These are phyloP conservation scores for Podospora australis DNA, from an alignment of 495 filamentous ascomycete species.

Conservation along the genomic window DNA sequence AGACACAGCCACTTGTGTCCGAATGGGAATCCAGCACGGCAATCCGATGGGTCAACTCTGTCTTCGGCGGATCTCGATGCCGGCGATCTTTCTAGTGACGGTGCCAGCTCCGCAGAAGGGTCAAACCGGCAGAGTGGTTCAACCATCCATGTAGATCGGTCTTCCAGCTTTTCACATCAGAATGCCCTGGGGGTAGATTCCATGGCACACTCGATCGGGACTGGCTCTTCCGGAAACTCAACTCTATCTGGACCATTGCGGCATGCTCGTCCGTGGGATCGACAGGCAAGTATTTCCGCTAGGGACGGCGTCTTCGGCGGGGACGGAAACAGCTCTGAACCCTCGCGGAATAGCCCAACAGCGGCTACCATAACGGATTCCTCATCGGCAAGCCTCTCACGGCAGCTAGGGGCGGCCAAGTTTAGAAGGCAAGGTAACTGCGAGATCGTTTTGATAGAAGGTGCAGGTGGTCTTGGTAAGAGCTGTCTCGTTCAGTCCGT, in stretches of 20 bases:
- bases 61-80: slow-evolving; percentile 54
- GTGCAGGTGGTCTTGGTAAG: slow-evolving; percentile 74
- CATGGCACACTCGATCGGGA: slow-evolving; percentile 15
- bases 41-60: slow-evolving; percentile 48
- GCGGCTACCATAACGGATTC: slow-evolving; percentile 21
- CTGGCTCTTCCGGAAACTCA: slow-evolving; percentile 2
- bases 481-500: slow-evolving; percentile 74
- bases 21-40: slow-evolving; percentile 38
- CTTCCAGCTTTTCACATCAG: slow-evolving; percentile 30
- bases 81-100: slow-evolving; percentile 45
- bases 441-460: slow-evolving; percentile 73
- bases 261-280: slow-evolving; percentile 31
- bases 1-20: slow-evolving; percentile 48
- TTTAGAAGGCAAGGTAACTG: slow-evolving; percentile 60
- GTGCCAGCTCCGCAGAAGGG: slow-evolving; percentile 42
- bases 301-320: slow-evolving; percentile 25
- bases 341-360: slow-evolving; percentile 22
- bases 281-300: slow-evolving; percentile 28
- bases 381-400: slow-evolving; percentile 32
- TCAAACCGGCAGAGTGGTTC: slow-evolving; percentile 29
- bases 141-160: slow-evolving; percentile 42
- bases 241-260: slow-evolving; percentile 18
- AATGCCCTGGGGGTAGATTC: slow-evolving; percentile 24
- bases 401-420: slow-evolving; percentile 47
- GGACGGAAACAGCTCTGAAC: slow-evolving; percentile 27